Conservation (phyloP, 2,329 filamentous ascomycete species). For the Cladophialophora exuberans region DNA sequence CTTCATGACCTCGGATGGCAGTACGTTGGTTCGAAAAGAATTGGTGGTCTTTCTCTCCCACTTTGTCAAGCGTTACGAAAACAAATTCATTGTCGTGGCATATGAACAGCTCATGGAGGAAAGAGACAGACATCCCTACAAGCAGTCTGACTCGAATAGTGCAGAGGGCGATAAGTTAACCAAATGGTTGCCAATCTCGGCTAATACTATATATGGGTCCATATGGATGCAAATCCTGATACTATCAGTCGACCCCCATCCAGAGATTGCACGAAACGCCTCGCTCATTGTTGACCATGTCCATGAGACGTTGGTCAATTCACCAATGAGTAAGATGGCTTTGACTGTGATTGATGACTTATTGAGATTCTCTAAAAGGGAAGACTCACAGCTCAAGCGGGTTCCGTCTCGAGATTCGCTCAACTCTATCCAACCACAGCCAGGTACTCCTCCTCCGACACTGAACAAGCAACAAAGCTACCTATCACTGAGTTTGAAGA, state of each 20-base stretch:
- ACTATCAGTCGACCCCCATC: conserved; percentile 90
- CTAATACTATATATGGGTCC: conserved; percentile 88
- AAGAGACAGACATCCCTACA: conserved; percentile 65
- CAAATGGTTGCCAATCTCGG: conserved; percentile 63
- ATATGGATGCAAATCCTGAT: conserved; percentile 94
- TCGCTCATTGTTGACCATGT: conserved; percentile 85
- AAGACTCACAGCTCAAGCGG: conserved; percentile 28
- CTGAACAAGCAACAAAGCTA: conserved; percentile 62
- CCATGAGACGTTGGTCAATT: conserved; percentile 75
- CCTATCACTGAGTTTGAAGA: conserved; percentile 61
- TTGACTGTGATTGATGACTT: conserved; percentile 77
- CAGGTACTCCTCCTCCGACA: conserved; percentile 52
- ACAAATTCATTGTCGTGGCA: conserved; percentile 86
- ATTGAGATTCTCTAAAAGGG: conserved; percentile 35
- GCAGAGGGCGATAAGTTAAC: conserved; percentile 30
- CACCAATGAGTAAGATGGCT: conserved; percentile 71
- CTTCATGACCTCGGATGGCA: conserved; percentile 91
- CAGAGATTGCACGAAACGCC: conserved; percentile 86
- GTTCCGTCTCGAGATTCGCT: conserved; percentile 30
- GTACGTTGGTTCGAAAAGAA: conserved; percentile 90
- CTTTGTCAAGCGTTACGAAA: conserved; percentile 87
- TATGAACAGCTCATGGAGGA: conserved; percentile 91
- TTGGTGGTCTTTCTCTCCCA: conserved; percentile 90
- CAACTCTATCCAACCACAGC: conserved; percentile 32
- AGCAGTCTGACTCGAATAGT: conserved; percentile 37